phyloP scores from a whole-genome alignment of 805 yeast species.

The Metschnikowia orientalis region DNA sequence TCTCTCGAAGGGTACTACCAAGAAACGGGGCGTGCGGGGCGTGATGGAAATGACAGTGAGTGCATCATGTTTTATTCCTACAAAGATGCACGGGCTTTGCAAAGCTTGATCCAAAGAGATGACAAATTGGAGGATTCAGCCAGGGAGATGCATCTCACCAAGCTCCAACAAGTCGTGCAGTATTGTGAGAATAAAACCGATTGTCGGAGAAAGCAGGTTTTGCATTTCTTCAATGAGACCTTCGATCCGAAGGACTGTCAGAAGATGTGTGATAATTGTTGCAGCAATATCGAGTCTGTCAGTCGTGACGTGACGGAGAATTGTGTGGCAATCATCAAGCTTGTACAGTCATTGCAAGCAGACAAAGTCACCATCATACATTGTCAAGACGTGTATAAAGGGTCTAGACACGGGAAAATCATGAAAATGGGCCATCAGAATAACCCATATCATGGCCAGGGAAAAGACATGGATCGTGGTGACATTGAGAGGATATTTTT shows the following conservation, averaged over 20 bases:
- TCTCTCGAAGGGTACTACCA: conserved; percentile 95
- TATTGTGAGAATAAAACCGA: conserved; percentile 90
- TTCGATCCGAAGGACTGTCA: conserved; percentile 65
- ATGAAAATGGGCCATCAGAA: conserved; percentile 57
- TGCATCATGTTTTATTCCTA: conserved; percentile 81
- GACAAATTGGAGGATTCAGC: conserved; percentile 57
- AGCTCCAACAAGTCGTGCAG: conserved; percentile 77
- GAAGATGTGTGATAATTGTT: conserved; percentile 83
- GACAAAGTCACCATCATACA: conserved; percentile 70
- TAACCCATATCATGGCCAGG: conserved; percentile 64
- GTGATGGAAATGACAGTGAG: conserved; percentile 82
- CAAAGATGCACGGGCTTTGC: conserved; percentile 73
- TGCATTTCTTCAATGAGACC: conserved; percentile 84
- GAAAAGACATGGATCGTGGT: conserved; percentile 57
- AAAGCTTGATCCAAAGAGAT: conserved; percentile 74
- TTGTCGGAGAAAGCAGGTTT: conserved; percentile 83
- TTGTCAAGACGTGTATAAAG: conserved; percentile 79
- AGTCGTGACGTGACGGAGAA: conserved; percentile 64
- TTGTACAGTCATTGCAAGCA: conserved; percentile 54
- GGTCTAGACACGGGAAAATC: conserved; percentile 62
- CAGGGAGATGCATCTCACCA: conserved; percentile 71
- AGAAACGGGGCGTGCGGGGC: conserved; percentile 97
- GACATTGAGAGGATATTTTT: conserved; percentile 82
- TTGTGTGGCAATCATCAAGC: conserved; percentile 53
- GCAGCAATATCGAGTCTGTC: conserved; percentile 32